These are phyloP conservation scores for Rhododendron griersonianum DNA, from an alignment of 148 eudicot genomes.

Conservation along the genomic window DNA sequence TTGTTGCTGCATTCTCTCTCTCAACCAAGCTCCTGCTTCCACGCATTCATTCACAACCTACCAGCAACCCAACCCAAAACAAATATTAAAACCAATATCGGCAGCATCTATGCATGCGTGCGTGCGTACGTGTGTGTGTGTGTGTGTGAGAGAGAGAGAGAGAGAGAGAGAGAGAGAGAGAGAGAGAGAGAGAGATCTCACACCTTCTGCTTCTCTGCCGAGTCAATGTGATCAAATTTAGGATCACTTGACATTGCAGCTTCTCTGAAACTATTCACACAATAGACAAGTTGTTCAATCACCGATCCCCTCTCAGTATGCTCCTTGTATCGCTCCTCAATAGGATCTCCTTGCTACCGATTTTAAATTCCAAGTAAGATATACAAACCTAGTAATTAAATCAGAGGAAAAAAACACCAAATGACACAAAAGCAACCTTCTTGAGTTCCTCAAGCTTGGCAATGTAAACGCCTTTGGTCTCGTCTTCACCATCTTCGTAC, in stretches of 20 bases:
- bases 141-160: not conserved
- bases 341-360: slow-evolving; percentile 80
- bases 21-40: slow-evolving; percentile 81
- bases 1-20: slow-evolving; percentile 83
- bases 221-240: slow-evolving; percentile 81
- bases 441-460: slow-evolving; percentile 94
- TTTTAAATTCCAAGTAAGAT: not conserved
- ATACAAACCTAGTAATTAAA: not conserved
- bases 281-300: slow-evolving; percentile 42
- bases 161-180: not conserved
- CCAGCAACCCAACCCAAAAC: not conserved
- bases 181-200: not conserved
- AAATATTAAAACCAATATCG: not conserved
- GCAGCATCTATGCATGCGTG: not conserved
- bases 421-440: slow-evolving; percentile 39
- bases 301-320: slow-evolving; percentile 56
- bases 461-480: slow-evolving; percentile 79
- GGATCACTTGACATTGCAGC: slow-evolving; percentile 69
- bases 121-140: too few species aligned
- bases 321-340: slow-evolving; percentile 82
- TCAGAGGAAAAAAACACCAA: not conserved
- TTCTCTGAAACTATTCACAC: slow-evolving; percentile 63
- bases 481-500: slow-evolving; percentile 96
- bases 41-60: slow-evolving; percentile 71
- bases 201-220: slow-evolving; percentile 79